Percentiles rank a stretch among this genome's conserved stretches.
Evolutionary conservation across 2,329 filamentous ascomycete species (phyloP).

Genomic region (Pseudopithomyces maydicus): DNA sequence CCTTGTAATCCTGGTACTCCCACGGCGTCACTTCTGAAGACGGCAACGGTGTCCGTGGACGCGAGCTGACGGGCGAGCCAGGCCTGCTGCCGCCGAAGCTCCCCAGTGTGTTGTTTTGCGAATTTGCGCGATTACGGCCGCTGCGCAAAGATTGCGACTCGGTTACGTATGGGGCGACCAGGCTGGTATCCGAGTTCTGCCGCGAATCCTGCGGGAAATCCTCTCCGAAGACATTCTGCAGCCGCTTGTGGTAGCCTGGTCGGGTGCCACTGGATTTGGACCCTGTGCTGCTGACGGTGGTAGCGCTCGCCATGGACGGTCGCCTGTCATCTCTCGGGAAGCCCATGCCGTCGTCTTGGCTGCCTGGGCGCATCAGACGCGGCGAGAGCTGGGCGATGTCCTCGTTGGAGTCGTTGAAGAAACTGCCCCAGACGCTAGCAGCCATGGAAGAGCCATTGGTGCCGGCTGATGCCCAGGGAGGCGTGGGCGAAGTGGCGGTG

Average conservation of each 20-base stretch:
- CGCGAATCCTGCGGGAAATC: conserved; percentile 71
- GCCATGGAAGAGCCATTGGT: conserved; percentile 48
- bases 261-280: conserved; percentile 76
- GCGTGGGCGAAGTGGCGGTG: conserved; percentile 58
- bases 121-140: conserved; percentile 80
- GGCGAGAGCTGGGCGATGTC: conserved; percentile 72
- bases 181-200: conserved; percentile 73
- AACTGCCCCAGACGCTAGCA: conserved; percentile 58
- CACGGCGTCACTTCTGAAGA: conserved; percentile 97
- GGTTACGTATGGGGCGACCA: conserved; percentile 57
- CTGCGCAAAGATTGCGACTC: conserved; percentile 66
- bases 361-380: conserved; percentile 63
- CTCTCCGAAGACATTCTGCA: conserved; percentile 92
- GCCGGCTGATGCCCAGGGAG: conserved; percentile 57
- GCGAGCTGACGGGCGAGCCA: conserved; percentile 74
- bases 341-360: conserved; percentile 52
- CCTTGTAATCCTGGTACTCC: conserved; percentile 85
- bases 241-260: conserved; percentile 71
- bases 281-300: conserved; percentile 82
- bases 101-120: conserved; percentile 67
- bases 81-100: conserved; percentile 59
- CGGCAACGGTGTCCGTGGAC: conserved; percentile 82
- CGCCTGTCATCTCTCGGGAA: conserved; percentile 71
- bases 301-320: conserved; percentile 86
- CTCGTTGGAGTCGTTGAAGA: conserved; percentile 78